Evolutionary conservation across 345 rosid genomes (phyloP).

Genomic region (Geranium rotundifolium): DNA sequence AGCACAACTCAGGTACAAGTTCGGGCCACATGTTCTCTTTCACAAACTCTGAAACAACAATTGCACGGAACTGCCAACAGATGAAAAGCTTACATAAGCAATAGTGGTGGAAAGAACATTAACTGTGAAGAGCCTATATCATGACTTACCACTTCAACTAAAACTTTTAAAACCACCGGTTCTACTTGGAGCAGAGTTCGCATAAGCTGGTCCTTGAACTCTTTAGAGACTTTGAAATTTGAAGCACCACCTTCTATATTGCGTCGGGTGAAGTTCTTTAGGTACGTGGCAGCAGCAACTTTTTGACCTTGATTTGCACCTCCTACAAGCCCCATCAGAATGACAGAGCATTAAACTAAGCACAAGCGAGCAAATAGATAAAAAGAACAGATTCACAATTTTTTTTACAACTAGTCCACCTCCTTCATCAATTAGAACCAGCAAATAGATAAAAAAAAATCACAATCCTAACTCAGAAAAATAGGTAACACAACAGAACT

Average conservation of each 20-base stretch:
- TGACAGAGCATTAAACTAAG: not conserved
- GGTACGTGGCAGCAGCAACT: slow-evolving; percentile 67
- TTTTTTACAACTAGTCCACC: too few species aligned
- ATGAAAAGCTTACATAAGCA: not conserved
- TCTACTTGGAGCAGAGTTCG: slow-evolving; percentile 52
- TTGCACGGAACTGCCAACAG: slow-evolving; percentile 44
- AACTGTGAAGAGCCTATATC: not conserved
- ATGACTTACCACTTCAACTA: slow-evolving; percentile 56
- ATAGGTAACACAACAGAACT: too few species aligned
- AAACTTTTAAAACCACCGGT: slow-evolving; percentile 51
- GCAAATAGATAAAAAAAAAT: too few species aligned
- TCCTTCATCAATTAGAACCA: too few species aligned
- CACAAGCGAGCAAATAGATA: not conserved
- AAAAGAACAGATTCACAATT: too few species aligned
- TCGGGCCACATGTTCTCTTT: slow-evolving; percentile 71
- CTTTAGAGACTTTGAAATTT: slow-evolving; percentile 37
- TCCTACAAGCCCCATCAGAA: slow-evolving; percentile 20
- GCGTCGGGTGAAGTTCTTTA: slow-evolving; percentile 58
- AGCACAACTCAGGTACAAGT: slow-evolving; percentile 50
- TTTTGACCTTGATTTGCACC: slow-evolving; percentile 48
- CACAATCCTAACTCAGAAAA: too few species aligned
- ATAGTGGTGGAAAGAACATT: not conserved
- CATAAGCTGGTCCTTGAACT: slow-evolving; percentile 67
- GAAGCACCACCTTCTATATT: slow-evolving; percentile 23
- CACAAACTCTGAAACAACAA: slow-evolving; percentile 52